Evolutionary conservation across 2,329 filamentous ascomycete genomes (phyloP).

Genomic region (Monosporascus sp.): DNA sequence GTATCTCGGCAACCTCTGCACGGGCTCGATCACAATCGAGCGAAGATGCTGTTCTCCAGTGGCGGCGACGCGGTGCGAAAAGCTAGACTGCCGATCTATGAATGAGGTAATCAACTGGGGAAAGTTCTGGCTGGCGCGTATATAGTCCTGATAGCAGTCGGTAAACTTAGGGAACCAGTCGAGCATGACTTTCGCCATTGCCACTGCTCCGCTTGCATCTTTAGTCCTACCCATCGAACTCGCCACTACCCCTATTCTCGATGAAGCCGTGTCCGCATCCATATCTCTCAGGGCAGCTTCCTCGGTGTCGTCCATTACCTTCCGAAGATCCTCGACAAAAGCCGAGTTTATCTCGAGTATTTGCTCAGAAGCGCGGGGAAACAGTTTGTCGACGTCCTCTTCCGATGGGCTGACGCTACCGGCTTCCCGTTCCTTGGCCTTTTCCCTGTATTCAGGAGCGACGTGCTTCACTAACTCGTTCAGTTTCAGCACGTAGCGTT

Average conservation of each 20-base stretch:
- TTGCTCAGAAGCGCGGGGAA: constrained; percentile 72
- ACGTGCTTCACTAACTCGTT: constrained; percentile 77
- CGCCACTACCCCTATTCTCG: constrained; percentile 34
- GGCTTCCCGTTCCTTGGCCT: constrained; percentile 51
- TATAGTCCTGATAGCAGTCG: constrained; percentile 87
- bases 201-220: constrained; percentile 72
- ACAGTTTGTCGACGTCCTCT: constrained; percentile 68
- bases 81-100: constrained; percentile 74
- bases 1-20: constrained; percentile 89
- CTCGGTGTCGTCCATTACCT: constrained; percentile 76
- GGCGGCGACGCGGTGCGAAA: constrained; percentile 72
- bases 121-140: constrained; percentile 83
- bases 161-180: constrained; percentile 94
- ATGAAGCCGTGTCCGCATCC: constrained; percentile 49
- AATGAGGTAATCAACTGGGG: constrained; percentile 75
- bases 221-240: constrained; percentile 43
- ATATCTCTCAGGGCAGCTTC: constrained; percentile 74
- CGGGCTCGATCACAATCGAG: constrained; percentile 90
- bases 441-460: constrained; percentile 71
- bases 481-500: constrained; percentile 86
- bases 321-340: constrained; percentile 72
- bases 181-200: constrained; percentile 73
- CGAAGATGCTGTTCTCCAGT: constrained; percentile 86
- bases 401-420: constrained; percentile 66
- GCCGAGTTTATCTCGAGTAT: constrained; percentile 78